phyloP scores from a whole-genome alignment of 2,329 filamentous ascomycete genomes.

The Talaromyces sp. region DNA sequence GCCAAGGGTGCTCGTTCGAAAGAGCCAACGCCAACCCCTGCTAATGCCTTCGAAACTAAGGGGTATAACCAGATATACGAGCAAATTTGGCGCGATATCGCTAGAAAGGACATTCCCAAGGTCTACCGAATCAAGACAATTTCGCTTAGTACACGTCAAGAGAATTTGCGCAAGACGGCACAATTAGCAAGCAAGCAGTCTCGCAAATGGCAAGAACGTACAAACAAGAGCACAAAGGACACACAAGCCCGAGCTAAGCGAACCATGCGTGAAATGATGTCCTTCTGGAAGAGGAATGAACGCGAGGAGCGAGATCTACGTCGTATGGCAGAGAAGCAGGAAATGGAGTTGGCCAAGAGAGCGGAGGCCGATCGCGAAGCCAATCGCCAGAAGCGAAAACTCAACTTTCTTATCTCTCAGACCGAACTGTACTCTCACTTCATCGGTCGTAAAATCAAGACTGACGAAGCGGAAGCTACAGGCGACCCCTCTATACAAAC shows the following conservation, averaged over 20 bases:
- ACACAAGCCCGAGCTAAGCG: constrained; percentile 94
- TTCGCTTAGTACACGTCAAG: constrained; percentile 80
- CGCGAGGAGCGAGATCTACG: constrained; percentile 92
- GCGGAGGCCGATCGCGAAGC: constrained; percentile 97
- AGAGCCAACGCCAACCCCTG: constrained; percentile 48
- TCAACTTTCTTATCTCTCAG: constrained; percentile 98
- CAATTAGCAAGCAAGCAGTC: constrained; percentile 96
- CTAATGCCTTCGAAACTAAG: constrained; percentile 75
- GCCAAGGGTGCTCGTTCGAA: constrained; percentile 41
- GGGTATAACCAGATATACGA: constrained; percentile 97
- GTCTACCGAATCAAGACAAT: constrained; percentile 83
- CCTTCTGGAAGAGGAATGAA: constrained; percentile 99
- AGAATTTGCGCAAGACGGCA: constrained; percentile 97
- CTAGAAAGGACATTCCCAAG: constrained; percentile 89
- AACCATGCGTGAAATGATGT: constrained; percentile 99
- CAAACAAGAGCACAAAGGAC: constrained; percentile 98
- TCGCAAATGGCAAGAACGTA: constrained; percentile 92
- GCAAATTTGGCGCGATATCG: constrained; percentile 93
- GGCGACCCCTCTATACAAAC: constrained; percentile 70
- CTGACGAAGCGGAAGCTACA: constrained; percentile 89
- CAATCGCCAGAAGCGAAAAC: constrained; percentile 94
- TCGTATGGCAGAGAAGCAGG: constrained; percentile 90
- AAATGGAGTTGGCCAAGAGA: constrained; percentile 93
- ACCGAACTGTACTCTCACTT: constrained; percentile 99
- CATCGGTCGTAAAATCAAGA: constrained; percentile 99